These are phyloP conservation scores for Candida quercuum DNA, from an alignment of 805 yeast genomes.

Conservation along the genomic window DNA sequence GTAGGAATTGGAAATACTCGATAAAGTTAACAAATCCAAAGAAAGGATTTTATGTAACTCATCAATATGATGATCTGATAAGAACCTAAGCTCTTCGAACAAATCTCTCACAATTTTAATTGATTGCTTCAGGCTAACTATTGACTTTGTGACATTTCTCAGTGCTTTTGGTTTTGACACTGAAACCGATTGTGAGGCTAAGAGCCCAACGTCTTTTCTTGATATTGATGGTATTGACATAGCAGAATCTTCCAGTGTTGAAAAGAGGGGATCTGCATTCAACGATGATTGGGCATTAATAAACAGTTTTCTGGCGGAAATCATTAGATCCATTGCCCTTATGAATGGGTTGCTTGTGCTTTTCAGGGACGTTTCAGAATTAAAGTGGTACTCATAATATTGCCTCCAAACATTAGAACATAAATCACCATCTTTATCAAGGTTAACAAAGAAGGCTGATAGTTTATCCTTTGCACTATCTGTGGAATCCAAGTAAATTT, in stretches of 20 bases:
- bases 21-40: constrained; percentile 20
- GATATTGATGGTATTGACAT: constrained; percentile 37
- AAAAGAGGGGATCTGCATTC: constrained; percentile 42
- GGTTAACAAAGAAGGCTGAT: constrained; percentile 10
- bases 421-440: constrained; percentile 17
- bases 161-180: constrained; percentile 15
- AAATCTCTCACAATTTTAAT: constrained; percentile 13
- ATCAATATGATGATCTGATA: constrained; percentile 23
- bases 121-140: constrained; percentile 19
- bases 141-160: constrained; percentile 19
- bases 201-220: constrained; percentile 1
- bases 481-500: constrained; percentile 6
- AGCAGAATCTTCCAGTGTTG: constrained; percentile 45
- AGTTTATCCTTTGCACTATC: constrained; percentile 9
- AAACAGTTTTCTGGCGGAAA: constrained; percentile 26
- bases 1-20: constrained; percentile 20
- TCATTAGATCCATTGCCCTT: constrained; percentile 23
- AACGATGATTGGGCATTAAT: constrained; percentile 26
- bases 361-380: constrained; percentile 13
- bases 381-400: constrained; percentile 19
- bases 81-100: constrained; percentile 15
- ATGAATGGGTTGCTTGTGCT: constrained; percentile 16
- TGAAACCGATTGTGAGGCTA: constrained; percentile 6
- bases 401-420: constrained; percentile 16
- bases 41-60: constrained; percentile 20